Base-by-base conservation (phyloP, 129 eudicot genomes). In the Mikania micrantha region DNA sequence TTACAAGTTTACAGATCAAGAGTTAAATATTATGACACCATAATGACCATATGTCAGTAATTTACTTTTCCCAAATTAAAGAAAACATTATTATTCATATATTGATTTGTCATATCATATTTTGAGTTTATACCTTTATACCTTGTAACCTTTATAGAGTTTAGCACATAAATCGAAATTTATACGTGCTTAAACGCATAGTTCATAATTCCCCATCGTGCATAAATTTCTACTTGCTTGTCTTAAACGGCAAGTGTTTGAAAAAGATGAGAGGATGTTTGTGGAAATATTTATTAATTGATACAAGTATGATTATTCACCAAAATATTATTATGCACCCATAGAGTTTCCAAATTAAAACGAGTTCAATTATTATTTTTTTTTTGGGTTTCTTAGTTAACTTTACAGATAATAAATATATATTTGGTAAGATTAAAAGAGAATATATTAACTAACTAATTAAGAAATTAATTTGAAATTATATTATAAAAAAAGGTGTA, bases 111-210 rank as follows among this genome's bases (percentile, higher is more conserved):
- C 21, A 27, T 56, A 15, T 56, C 20, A 56, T 56, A 25, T 6
- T 11, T 56, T 7, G 62, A 13, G 12, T 50, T 56, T 27, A 56
- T 27, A 27, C 19, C 20, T 56, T 56, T 5, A 27, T 25, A 28
- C 38, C 38, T 5, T 56, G 38, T 28, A 13, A 27, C 34, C 21
- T 27, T 56, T 56, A 3, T 27, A 15, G 62, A 56, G 62, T 25
- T 56, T 27, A 56, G 62, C 6, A 12, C 36, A 25, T 47, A 12
- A 25, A 56, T 56, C 20, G 10, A n/a, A n/a, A n/a, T n/a, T 11
- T 56, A 56, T 56, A 56, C 62, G 62, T 56, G 62, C 19, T n/a
- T 56, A 56, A 56, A 12, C n/a, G 20, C 62, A 56, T 56, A 7
- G 9, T 56, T 48, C n/a, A 27, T 56, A 1, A 56, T 56, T 56